Evolutionary conservation across 176 grass and related monocot genomes (phyloP).

Genomic region (Rhynchospora breviuscula): DNA sequence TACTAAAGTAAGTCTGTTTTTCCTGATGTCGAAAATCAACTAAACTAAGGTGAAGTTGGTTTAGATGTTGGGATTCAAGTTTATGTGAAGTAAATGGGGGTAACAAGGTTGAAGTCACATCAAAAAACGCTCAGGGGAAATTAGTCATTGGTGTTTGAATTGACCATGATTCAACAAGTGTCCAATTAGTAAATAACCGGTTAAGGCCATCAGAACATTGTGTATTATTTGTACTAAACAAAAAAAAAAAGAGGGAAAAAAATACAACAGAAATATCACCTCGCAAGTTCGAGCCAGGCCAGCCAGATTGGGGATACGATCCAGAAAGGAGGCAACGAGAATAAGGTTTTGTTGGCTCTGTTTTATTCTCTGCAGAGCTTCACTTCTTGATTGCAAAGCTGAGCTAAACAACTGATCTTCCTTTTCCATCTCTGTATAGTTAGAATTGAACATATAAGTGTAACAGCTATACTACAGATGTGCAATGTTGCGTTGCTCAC

Average conservation of each 20-base stretch:
- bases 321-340: slow-evolving; percentile 70
- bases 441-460: not conserved
- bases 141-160: not conserved
- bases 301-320: slow-evolving; percentile 87
- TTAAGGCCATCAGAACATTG: not conserved
- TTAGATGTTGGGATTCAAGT: not conserved
- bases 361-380: slow-evolving; percentile 60
- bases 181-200: not conserved
- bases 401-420: slow-evolving; percentile 61
- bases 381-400: slow-evolving; percentile 61
- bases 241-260: not conserved
- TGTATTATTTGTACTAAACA: not conserved
- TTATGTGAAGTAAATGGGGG: not conserved
- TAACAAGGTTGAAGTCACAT: not conserved
- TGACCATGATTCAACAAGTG: not conserved
- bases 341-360: slow-evolving; percentile 66
- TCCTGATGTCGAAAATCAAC: not conserved
- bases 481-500: slow-evolving; percentile 2
- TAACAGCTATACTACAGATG: not conserved
- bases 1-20: not conserved
- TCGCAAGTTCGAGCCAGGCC: slow-evolving; percentile 86
- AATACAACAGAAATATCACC: slow-evolving; percentile 23
- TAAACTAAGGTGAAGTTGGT: not conserved
- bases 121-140: slow-evolving; percentile 2
- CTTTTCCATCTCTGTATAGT: slow-evolving; percentile 59